phyloP scores from a whole-genome alignment of 192 early-diverging fungal genomes.

The Backusella sp. region DNA sequence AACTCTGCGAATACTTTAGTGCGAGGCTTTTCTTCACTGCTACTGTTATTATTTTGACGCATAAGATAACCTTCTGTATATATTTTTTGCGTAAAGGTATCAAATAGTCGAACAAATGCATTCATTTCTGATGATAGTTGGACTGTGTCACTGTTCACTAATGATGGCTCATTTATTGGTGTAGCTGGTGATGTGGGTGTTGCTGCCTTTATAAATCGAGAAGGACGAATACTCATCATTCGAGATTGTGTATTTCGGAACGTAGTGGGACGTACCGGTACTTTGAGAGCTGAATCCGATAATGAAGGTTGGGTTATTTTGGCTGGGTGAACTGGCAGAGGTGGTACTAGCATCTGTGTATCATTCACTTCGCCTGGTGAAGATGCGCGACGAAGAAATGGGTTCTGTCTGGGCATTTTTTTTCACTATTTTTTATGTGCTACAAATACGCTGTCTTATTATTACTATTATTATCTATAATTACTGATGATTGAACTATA shows the following conservation, averaged over 20 bases:
- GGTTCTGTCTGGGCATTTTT: conserved; percentile 21
- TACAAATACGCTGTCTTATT: neutral
- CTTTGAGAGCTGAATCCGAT: conserved; percentile 20
- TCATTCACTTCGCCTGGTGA: conserved; percentile 16
- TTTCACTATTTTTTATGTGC: neutral
- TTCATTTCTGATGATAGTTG: conserved; percentile 54
- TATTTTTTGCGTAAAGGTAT: conserved; percentile 66
- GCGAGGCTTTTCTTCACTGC: conserved; percentile 63
- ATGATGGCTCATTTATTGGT: neutral
- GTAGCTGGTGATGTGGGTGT: neutral
- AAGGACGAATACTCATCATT: conserved; percentile 27
- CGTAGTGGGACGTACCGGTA: conserved; percentile 10
- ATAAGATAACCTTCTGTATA: conserved; percentile 70
- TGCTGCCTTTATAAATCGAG: conserved; percentile 32
- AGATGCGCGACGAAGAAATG: conserved; percentile 27
- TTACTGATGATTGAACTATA: neutral
- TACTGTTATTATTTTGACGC: conserved; percentile 61
- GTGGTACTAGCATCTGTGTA: conserved; percentile 1
- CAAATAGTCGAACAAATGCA: conserved; percentile 55
- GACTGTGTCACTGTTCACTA: conserved; percentile 35
- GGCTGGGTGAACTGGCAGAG: conserved; percentile 6
- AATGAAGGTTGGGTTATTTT: conserved; percentile 21
- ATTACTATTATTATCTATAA: neutral
- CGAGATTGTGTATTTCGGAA: conserved; percentile 25
- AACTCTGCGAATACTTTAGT: conserved; percentile 73